Evolutionary conservation across 208 protist genomes (phyloP), one percentile per base, ranked within the genome.

Genomic region (Acanthamoeba sp.): DNA sequence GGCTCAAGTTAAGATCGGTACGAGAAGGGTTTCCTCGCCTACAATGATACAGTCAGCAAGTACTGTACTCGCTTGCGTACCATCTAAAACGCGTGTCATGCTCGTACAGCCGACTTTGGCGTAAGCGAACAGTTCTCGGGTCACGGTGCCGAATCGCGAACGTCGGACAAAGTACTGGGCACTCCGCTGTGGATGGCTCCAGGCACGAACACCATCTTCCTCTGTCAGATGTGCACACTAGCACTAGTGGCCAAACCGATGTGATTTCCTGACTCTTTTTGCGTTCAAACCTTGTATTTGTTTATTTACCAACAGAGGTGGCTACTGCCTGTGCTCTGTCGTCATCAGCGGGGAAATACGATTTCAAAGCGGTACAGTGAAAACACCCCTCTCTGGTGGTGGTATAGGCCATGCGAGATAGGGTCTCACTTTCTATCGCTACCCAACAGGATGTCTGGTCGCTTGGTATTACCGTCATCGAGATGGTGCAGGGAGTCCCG

Each of bases 381-480:
- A 10, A 2, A 73, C 7, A 36, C 24, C 73, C 73, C 73, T 45
- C 10, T 52, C 36, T n/a, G 12, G 14, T n/a, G 12, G 14, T 48
- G 42, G 10, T 48, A 48, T 48, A 48, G n/a, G n/a, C n/a, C n/a
- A n/a, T n/a, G n/a, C n/a, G n/a, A n/a, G n/a, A n/a, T n/a, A n/a
- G n/a, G n/a, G n/a, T 55, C 40, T 24, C 32, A 34, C 20, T 24
- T 7, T 9, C 69, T 80, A 18, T 36, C 69, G 3, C 40, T 36
- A 6, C 16, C 48, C 48, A 6, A 18, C 71, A 87, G 91, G 91
- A 94, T 40, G 45, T 94, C 10, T 94, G 91, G 91, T 88, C 69
- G 16, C 50, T 94, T 16, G 91, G 91, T 22, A 94, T 94, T 22
- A 94, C 91, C 14, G 91, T 36, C 0, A 94, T 94, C 52, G 91